phyloP scores from a whole-genome alignment of 768 basidiomycete species.

The Galerina sulciceps region DNA sequence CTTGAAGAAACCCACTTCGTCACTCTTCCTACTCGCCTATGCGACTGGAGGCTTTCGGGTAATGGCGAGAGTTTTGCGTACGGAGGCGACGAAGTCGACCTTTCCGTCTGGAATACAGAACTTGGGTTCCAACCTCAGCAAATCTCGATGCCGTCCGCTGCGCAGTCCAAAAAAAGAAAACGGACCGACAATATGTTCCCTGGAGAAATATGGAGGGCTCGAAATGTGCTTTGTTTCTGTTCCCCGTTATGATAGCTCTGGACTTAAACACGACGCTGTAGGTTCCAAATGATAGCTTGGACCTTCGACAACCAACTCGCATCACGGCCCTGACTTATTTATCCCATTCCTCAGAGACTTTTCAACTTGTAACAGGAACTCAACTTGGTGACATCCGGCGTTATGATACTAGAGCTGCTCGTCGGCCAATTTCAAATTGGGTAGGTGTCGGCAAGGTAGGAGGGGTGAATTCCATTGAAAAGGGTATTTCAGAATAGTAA shows the following conservation, averaged over 20 bases:
- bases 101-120: slow-evolving; percentile 81
- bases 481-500: slow-evolving; percentile 68
- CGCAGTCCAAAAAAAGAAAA: slow-evolving; percentile 58
- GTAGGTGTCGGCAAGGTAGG: slow-evolving; percentile 59
- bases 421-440: slow-evolving; percentile 73
- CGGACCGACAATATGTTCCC: slow-evolving; percentile 60
- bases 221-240: slow-evolving; percentile 56
- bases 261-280: slow-evolving; percentile 25
- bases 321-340: slow-evolving; percentile 73
- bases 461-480: slow-evolving; percentile 62
- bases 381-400: slow-evolving; percentile 72
- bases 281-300: slow-evolving; percentile 76
- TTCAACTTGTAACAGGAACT: slow-evolving; percentile 73
- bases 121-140: slow-evolving; percentile 44
- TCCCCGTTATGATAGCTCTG: background rate
- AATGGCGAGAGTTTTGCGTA: slow-evolving; percentile 68
- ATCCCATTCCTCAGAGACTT: slow-evolving; percentile 37
- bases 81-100: slow-evolving; percentile 85
- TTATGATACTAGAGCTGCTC: slow-evolving; percentile 77
- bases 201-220: slow-evolving; percentile 84
- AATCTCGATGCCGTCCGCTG: slow-evolving; percentile 16
- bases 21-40: slow-evolving; percentile 70
- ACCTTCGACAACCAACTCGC: slow-evolving; percentile 78
- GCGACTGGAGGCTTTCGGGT: slow-evolving; percentile 64
- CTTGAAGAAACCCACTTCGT: slow-evolving; percentile 24